phyloP scores from a whole-genome alignment of 2,329 filamentous ascomycete species.

The Ceratocystis cubensis region DNA sequence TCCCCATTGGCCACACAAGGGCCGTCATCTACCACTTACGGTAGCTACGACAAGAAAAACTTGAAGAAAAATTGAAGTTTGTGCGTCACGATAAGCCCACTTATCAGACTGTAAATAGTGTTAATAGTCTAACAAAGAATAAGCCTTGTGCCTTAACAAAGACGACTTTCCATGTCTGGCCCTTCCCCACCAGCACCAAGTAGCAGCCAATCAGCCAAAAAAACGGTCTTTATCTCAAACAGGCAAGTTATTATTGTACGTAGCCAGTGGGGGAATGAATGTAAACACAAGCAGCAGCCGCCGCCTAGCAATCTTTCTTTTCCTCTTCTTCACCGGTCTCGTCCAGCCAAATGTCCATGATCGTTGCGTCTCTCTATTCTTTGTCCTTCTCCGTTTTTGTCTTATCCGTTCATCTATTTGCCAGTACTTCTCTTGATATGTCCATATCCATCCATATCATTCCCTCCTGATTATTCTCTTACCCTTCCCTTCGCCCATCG shows the following conservation, averaged over 20 bases:
- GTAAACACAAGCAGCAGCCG: too few relatives aligned
- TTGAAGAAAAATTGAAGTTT: constrained; percentile 11
- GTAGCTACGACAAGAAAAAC: not conserved
- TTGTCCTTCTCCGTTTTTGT: not conserved
- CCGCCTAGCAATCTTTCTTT: too few relatives aligned
- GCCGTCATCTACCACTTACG: not conserved
- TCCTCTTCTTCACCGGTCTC: too few relatives aligned
- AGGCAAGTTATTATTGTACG: not conserved
- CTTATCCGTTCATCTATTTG: not conserved
- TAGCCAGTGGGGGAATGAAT: too few relatives aligned
- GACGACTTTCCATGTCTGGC: not conserved
- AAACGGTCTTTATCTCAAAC: not conserved
- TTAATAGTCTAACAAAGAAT: not conserved
- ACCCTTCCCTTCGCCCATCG: not conserved
- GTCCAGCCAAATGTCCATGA: too few relatives aligned
- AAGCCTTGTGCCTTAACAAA: not conserved
- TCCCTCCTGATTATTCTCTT: not conserved
- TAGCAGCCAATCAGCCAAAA: too few relatives aligned
- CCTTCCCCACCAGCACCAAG: too few relatives aligned
- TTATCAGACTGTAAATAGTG: not conserved
- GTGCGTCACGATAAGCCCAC: constrained; percentile 3
- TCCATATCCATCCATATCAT: not conserved
- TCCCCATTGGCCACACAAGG: too few relatives aligned
- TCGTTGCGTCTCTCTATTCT: not conserved
- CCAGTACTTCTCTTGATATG: not conserved